Evolutionary conservation across 257 asterid species (phyloP), one percentile per base, ranked within the genome.

Genomic region (Solanum sejunctum): DNA sequence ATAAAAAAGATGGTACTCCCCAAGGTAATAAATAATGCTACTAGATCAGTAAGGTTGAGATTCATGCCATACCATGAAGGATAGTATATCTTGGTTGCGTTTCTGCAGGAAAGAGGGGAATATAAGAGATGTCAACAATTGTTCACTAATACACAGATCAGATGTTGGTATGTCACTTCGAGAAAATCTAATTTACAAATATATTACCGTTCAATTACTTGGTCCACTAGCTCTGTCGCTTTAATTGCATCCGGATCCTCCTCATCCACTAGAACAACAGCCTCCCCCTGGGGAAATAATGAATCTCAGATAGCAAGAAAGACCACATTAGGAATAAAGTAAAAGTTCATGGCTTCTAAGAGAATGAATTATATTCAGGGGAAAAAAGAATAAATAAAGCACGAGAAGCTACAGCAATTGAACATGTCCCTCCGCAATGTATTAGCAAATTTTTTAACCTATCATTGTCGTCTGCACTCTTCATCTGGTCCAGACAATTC

Each of bases 191-290:
- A 43, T 51, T 64, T 66, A 49, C 58, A 39, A 83, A 83, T 56
- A 10, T 57, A 83, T 49, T 66, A 83, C 85, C 85, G 69, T 88
- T 80, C 89, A 84, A 86, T 87, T 82, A 83, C 85, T 89, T 55
- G 86, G 83, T 90, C 93, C 67, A 75, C 87, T 79, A 78, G 87
- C 26, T 81, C 71, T 72, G 75, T 61, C 55, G 41, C 85, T 60
- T 89, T 92, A 52, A 55, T 84, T 75, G 80, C 91, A 86, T 92
- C 98, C 81, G 84, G 89, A 77, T 96, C 98, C 88, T 92, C 98
- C 91, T 92, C 98, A 84, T 95, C 98, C 55, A 91, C 89, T 81
- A 97, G 88, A 86, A 97, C 98, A 89, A 92, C 93, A 87, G 93
- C 84, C 80, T 83, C 80, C 49, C 85, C 85, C 67, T 83, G 39